Conservation (phyloP, 1,139 yeast genomes). For the Trichomonascaceae sp. region DNA sequence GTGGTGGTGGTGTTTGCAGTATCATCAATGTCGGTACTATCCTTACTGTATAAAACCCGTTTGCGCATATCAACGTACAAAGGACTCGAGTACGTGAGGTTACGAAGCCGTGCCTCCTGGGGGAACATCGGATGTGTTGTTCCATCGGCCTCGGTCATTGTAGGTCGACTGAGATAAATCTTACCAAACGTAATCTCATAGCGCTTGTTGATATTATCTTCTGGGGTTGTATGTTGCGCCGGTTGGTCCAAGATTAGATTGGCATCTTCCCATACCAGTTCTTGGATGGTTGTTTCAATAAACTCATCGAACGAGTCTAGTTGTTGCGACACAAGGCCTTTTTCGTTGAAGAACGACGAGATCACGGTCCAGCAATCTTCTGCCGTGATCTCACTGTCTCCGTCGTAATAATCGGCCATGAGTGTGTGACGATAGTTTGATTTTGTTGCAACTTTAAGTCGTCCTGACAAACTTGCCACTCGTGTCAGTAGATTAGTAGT, state of each 20-base stretch:
- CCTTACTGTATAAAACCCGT: slow-evolving; percentile 74
- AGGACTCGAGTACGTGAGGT: slow-evolving; percentile 91
- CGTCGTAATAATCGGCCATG: slow-evolving; percentile 33
- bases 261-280: slow-evolving; percentile 91
- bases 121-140: slow-evolving; percentile 98
- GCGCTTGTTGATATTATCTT: slow-evolving; percentile 78
- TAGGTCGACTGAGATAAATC: slow-evolving; percentile 90
- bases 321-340: slow-evolving; percentile 96
- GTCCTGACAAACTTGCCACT: no score
- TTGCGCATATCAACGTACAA: slow-evolving; percentile 93
- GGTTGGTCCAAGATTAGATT: slow-evolving; percentile 92
- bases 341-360: slow-evolving; percentile 88
- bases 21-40: slow-evolving; percentile 35
- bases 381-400: slow-evolving; percentile 69
- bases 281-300: slow-evolving; percentile 92
- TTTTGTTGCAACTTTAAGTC: no score
- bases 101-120: slow-evolving; percentile 93
- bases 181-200: slow-evolving; percentile 95
- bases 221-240: slow-evolving; percentile 90
- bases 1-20: slow-evolving; percentile 22
- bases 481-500: no score
- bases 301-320: slow-evolving; percentile 97
- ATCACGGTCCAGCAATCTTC: slow-evolving; percentile 99
- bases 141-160: slow-evolving; percentile 99
- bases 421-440: no score